phyloP scores from a whole-genome alignment of 2,329 filamentous ascomycete species.

The Lachnellula hyalina region DNA sequence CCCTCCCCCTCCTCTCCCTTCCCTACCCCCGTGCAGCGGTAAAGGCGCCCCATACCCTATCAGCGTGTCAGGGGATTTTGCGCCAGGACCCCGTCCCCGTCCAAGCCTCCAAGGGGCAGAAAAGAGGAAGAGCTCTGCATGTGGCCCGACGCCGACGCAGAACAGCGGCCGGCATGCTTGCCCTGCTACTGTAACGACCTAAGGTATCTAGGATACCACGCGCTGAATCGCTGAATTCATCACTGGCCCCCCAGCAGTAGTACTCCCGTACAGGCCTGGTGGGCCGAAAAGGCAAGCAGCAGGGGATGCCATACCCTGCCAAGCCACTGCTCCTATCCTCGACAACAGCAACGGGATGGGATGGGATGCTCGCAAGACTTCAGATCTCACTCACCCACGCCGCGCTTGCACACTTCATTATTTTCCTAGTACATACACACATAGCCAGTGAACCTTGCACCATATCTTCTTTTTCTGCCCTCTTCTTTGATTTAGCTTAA shows the following conservation, averaged over 20 bases:
- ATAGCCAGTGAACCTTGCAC: not conserved
- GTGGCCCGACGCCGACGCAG: not conserved
- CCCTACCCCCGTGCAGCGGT: conserved; percentile 4
- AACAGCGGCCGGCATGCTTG: conserved; percentile 1
- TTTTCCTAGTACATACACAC: not conserved
- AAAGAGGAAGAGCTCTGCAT: not conserved
- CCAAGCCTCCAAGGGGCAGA: not conserved
- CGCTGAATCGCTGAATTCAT: conserved; percentile 4
- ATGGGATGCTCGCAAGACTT: conserved; percentile 4
- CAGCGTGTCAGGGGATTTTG: conserved; percentile 6
- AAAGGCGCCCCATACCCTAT: conserved; percentile 8
- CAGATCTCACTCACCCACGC: not conserved
- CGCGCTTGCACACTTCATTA: not conserved
- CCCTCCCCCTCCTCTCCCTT: not conserved
- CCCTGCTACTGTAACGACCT: not conserved
- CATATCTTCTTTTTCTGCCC: not conserved
- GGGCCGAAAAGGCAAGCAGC: conserved; percentile 1
- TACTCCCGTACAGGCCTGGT: not conserved
- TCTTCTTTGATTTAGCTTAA: not conserved
- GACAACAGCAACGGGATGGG: not conserved
- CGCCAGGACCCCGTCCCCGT: not conserved
- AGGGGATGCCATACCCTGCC: not conserved
- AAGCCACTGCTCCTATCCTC: not conserved
- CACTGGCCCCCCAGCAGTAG: conserved; percentile 1
- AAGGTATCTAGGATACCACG: conserved; percentile 8